Conservation (phyloP, 805 yeast genomes). For the Candida coleopterorum region DNA sequence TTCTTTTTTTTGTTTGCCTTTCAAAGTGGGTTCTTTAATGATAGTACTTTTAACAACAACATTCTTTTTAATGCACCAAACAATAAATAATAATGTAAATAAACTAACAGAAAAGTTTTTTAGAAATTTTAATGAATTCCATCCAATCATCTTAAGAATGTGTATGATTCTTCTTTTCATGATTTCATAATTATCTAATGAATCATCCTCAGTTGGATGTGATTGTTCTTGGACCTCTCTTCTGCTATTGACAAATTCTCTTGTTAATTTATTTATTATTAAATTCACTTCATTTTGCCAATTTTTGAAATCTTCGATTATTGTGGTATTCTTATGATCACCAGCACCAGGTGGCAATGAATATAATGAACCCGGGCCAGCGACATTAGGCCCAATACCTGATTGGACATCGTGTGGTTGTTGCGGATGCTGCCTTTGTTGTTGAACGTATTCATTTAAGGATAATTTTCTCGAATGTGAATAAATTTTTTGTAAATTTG, state of each 20-base stretch:
- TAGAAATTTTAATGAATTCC: constrained; percentile 20
- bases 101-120: constrained; percentile 34
- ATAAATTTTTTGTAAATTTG: constrained; percentile 38
- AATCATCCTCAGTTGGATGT: constrained; percentile 13
- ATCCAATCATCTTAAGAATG: constrained; percentile 25
- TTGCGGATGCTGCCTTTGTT: constrained; percentile 21
- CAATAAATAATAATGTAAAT: constrained; percentile 33
- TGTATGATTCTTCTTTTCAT: constrained; percentile 19
- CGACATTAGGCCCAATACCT: constrained; percentile 6
- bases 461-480: constrained; percentile 38
- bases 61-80: constrained; percentile 39
- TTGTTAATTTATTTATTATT: constrained; percentile 40
- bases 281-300: constrained; percentile 54
- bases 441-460: constrained; percentile 32
- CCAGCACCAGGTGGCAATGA: constrained; percentile 14
- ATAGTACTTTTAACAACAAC: constrained; percentile 35
- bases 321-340: constrained; percentile 8
- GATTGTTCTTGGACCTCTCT: constrained; percentile 6
- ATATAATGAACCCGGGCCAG: constrained; percentile 15
- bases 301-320: constrained; percentile 38
- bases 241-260: constrained; percentile 26
- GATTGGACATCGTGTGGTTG: constrained; percentile 5
- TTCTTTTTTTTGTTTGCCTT: constrained; percentile 24
- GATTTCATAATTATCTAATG: constrained; percentile 15
- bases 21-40: constrained; percentile 25